These are phyloP conservation scores for Nigrospora osmanthi DNA, from an alignment of 2,329 filamentous ascomycete species.

Conservation along the genomic window DNA sequence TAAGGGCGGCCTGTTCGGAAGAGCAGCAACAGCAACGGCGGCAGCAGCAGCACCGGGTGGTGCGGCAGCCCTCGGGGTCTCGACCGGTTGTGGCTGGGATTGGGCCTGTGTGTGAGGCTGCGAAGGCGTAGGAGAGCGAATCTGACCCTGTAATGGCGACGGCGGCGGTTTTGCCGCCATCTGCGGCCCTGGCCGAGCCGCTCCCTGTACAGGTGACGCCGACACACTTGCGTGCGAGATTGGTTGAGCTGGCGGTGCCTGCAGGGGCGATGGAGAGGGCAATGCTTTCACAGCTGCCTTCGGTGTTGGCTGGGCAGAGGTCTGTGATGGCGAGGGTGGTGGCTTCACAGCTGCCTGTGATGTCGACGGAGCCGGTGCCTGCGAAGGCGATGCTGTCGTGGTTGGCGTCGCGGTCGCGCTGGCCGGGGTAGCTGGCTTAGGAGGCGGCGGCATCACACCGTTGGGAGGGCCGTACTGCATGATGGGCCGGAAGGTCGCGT, in stretches of 20 bases:
- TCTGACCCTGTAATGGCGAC: conserved; percentile 4
- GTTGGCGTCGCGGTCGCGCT: conserved; percentile 6
- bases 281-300: conserved; percentile 2
- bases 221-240: background rate
- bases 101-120: no score
- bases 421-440: conserved; percentile 16
- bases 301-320: conserved; percentile 1
- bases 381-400: conserved; percentile 7
- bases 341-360: conserved; percentile 4
- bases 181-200: conserved; percentile 4
- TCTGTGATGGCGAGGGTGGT: conserved; percentile 5
- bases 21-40: no score
- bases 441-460: conserved; percentile 50
- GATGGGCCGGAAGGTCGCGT: conserved; percentile 40
- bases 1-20: conserved; percentile 2
- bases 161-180: conserved; percentile 2
- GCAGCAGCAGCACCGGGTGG: no score
- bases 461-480: conserved; percentile 60
- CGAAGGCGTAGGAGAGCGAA: no score
- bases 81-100: no score
- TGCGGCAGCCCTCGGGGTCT: no score
- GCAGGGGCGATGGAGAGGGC: conserved; percentile 1
- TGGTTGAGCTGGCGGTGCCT: conserved; percentile 4
- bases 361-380: conserved; percentile 1
- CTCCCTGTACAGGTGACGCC: conserved; percentile 4